A percentile compares a stretch with the other conserved stretches of the same genome.
These are phyloP conservation scores for Neoboletus magnificus DNA, from an alignment of 768 basidiomycete genomes.

Conservation along the genomic window DNA sequence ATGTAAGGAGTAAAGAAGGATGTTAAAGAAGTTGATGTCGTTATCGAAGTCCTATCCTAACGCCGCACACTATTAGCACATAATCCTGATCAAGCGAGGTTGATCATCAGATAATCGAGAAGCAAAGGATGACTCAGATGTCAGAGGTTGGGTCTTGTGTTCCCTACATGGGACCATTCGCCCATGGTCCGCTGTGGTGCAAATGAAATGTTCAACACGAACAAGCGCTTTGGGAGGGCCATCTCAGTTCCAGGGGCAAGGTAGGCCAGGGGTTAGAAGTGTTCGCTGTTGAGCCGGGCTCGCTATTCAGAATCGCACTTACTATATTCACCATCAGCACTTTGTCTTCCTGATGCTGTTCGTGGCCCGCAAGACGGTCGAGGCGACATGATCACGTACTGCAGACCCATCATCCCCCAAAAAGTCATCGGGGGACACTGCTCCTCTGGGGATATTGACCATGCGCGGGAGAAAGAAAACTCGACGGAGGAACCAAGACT, in stretches of 20 bases:
- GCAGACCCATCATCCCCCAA: neutral
- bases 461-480: neutral
- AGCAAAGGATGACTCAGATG: conserved; percentile 8
- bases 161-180: neutral
- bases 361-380: neutral
- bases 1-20: conserved; percentile 10
- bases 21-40: conserved; percentile 87
- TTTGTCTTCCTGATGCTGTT: neutral
- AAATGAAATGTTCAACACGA: neutral
- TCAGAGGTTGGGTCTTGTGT: neutral
- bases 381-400: conserved; percentile 7
- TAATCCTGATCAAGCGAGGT: conserved; percentile 95
- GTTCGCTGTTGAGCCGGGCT: neutral
- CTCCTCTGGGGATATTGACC: conserved; percentile 6
- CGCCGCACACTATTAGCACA: conserved; percentile 71
- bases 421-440: neutral
- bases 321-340: neutral
- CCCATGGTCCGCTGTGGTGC: neutral
- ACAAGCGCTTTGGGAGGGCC: neutral
- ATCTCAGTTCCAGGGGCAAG: neutral
- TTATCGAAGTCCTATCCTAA: conserved; percentile 95
- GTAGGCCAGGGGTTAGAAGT: neutral
- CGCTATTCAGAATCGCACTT: neutral
- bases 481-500: neutral
- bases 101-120: conserved; percentile 89